These are phyloP conservation scores for Exophiala sideris DNA, from an alignment of 2,329 filamentous ascomycete species.

Conservation along the genomic window DNA sequence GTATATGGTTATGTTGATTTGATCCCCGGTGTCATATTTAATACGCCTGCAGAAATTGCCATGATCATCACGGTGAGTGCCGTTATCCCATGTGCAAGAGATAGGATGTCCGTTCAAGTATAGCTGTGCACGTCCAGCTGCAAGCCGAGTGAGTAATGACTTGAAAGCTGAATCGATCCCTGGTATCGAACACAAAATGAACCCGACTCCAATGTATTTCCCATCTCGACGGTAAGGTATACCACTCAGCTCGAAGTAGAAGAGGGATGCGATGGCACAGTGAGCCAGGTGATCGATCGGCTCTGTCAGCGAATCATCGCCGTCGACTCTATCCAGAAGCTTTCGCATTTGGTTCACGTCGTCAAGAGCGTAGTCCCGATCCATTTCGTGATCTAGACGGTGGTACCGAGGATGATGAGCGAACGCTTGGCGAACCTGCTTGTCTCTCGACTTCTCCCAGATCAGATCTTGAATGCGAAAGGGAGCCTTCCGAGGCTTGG, in stretches of 20 bases:
- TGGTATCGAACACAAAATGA: not conserved
- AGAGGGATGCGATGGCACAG: not conserved
- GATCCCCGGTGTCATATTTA: not conserved
- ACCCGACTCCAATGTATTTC: not conserved
- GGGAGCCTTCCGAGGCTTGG: not conserved
- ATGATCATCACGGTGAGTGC: not conserved
- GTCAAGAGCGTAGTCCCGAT: not conserved
- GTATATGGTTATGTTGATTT: not conserved
- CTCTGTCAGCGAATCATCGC: not conserved
- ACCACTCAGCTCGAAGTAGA: constrained; percentile 2
- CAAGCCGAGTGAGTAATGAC: not conserved
- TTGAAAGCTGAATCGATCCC: not conserved
- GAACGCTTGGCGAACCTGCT: not conserved
- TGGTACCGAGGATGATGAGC: not conserved
- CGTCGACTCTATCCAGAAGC: not conserved
- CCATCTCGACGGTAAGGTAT: constrained; percentile 1
- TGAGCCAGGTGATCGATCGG: not conserved
- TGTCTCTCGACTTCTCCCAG: not conserved
- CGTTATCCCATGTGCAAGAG: not conserved
- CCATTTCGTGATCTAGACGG: not conserved
- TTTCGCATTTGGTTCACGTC: not conserved
- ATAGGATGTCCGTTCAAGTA: not conserved
- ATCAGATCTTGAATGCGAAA: not conserved
- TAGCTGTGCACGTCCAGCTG: not conserved
- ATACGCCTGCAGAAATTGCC: not conserved